phyloP scores from a whole-genome alignment of 805 yeast species.

The Aciculoconidium aculeatum region DNA sequence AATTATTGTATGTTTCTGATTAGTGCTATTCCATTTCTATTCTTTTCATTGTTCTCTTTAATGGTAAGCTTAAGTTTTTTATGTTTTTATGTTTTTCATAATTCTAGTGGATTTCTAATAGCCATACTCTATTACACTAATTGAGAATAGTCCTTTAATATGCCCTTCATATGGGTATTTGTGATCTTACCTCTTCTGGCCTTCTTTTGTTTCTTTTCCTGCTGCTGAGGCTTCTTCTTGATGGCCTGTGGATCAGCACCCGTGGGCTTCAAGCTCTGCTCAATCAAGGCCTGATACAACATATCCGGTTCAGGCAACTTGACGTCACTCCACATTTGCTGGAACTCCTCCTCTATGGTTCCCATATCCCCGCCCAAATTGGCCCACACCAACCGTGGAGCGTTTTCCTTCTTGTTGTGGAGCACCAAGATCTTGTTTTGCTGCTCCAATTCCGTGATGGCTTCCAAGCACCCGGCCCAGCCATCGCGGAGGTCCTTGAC shows the following conservation, averaged over 20 bases:
- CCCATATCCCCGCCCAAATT: slow-evolving; percentile 71
- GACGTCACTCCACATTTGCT: slow-evolving; percentile 71
- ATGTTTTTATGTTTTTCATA: no score
- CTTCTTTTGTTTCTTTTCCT: slow-evolving; percentile 78
- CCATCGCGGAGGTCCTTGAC: slow-evolving; percentile 85
- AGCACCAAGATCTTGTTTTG: slow-evolving; percentile 75
- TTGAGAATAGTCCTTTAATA: slow-evolving; percentile 74
- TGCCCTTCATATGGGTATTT: slow-evolving; percentile 94
- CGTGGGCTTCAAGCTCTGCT: slow-evolving; percentile 90
- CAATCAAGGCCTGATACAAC: slow-evolving; percentile 69
- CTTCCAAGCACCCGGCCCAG: slow-evolving; percentile 84
- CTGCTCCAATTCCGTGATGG: slow-evolving; percentile 72
- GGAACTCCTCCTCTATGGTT: slow-evolving; percentile 74
- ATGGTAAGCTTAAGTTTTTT: no score
- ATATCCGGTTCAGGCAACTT: slow-evolving; percentile 79
- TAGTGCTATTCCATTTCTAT: no score
- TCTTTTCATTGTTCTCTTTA: no score
- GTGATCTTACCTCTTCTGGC: slow-evolving; percentile 92
- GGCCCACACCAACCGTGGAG: slow-evolving; percentile 92
- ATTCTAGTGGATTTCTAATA: no score
- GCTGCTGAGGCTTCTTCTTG: slow-evolving; percentile 53
- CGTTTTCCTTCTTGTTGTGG: slow-evolving; percentile 86
- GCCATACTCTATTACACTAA: no score
- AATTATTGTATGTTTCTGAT: no score
- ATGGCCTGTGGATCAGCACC: slow-evolving; percentile 96